These are phyloP conservation scores for Prunus padus DNA, from an alignment of 306 rosid species.

Conservation along the genomic window DNA sequence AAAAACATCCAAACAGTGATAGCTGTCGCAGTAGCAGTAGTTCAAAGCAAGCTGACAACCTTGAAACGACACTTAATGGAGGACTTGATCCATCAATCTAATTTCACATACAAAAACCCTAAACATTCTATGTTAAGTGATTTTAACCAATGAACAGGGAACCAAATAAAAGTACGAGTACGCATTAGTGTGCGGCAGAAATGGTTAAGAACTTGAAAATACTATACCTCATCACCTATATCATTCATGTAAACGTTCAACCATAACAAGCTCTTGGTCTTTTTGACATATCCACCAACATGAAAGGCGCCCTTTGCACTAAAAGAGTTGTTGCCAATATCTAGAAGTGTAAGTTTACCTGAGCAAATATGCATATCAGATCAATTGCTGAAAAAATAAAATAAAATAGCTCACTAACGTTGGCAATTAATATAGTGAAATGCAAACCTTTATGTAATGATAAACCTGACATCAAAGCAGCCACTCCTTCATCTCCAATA, in stretches of 20 bases:
- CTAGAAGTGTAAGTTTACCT: constrained; percentile 82
- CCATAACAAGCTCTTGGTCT: constrained; percentile 68
- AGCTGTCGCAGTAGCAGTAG: background rate
- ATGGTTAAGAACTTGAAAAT: constrained; percentile 12
- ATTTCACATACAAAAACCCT: background rate
- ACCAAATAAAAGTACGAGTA: background rate
- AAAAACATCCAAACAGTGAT: constrained; percentile 1
- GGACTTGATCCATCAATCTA: background rate
- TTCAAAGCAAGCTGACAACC: constrained; percentile 4
- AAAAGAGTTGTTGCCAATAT: constrained; percentile 84
- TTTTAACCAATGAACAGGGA: background rate
- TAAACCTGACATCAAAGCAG: constrained; percentile 76
- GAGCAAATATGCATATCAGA: constrained; percentile 39
- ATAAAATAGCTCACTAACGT: constrained; percentile 18
- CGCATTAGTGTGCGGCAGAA: constrained; percentile 6
- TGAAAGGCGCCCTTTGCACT: constrained; percentile 80
- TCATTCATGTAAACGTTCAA: constrained; percentile 95
- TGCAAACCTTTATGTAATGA: constrained; percentile 69
- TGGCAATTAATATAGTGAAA: constrained; percentile 12
- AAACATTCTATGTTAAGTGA: background rate
- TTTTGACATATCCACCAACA: constrained; percentile 76
- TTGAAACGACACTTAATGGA: background rate
- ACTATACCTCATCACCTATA: constrained; percentile 87
- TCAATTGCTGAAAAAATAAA: constrained; percentile 5
- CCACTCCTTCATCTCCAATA: constrained; percentile 90